Evolutionary conservation across 176 grass and related monocot genomes (phyloP), one percentile per base, ranked within the genome.

Genomic region (Canna indica): DNA sequence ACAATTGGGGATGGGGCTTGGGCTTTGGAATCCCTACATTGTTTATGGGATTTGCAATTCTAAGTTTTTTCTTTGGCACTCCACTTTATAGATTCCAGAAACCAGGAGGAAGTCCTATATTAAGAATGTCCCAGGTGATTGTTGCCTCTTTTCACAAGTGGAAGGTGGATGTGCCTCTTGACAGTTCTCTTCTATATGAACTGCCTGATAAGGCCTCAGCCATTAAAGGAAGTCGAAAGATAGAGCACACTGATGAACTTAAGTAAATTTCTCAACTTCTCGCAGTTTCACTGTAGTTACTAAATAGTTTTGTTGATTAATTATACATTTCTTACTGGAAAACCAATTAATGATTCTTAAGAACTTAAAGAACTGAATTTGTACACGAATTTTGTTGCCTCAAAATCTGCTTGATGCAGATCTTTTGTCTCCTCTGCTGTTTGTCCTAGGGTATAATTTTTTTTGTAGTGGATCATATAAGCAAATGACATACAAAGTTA

Each of bases 1-100:
- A 97, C 77, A 87, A 91, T 76, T 83, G 64, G 75, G 86, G 93
- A 44, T 91, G 93, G 93, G 93, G 84, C 29, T 77, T 92, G 61
- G 93, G 93, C 18, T 97, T 92, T 74, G 71, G 83, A n/a, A 81
- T 92, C 70, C 88, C 84, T 65, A 87, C 93, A 77, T 36, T 90
- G 39, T 92, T 79, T 72, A 97, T 97, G 93, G 93, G 73, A 20
- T 32, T 97, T 31, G 83, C 93, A 65, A 87, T 90, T 69, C 48
- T 79, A 67, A 90, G 68, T 30, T 96, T 96, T 57, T 91, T 96
- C 82, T 54, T 79, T 64, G 93, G 85, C 22, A 81, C 81, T 32
- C 83, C 73, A 74, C 64, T 81, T 65, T 97, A 93, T 68, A 84
- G 94, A 69, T 90, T 85, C 81, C 94, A 92, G 67, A 97, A 90